Base-by-base conservation (phyloP, 495 filamentous ascomycete species). In the Astrothelium macrocarpum region DNA sequence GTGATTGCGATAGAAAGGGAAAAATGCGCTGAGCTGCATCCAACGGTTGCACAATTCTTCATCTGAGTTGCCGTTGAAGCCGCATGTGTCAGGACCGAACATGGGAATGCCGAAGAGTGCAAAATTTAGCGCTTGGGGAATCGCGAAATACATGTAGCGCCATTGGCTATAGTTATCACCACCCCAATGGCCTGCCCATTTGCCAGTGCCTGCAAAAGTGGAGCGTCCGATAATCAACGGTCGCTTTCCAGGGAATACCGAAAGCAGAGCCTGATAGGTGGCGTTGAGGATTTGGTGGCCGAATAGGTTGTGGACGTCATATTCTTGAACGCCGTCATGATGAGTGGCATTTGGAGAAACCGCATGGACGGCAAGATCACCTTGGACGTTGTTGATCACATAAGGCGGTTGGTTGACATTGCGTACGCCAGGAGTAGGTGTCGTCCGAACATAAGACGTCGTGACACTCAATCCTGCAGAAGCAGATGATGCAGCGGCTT, bases 1-100 rank as follows among this genome's bases (percentile, higher is more conserved):
- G 77, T 95, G 90, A 73, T 93, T 93, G 2, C 89, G 82, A 73
- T 92, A 95, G 77, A 94, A 95, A 4, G 90, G 88, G 77, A 92
- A 91, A 78, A 95, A 94, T 25, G 90, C 90, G 1, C 79, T 81
- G 1, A 95, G 80, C 72, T 90, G 86, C 89, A 92, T 93, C 90
- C 90, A 95, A 9, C 90, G 82, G 61, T 83, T 83, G 71, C 90
- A 95, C 12, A 95, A 82, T 71, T 94, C 89, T 65, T 83, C 80
- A 65, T 87, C 84, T 0, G 80, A 76, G 67, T 94, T 90, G 32
- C 83, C 85, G 46, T 78, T 80, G 78, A 94, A 95, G 12, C 90
- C 90, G 70, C 90, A 94, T 10, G 88, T 87, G 66, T 91, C 89
- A 7, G 85, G 83, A 39, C 64, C 62, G 29, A 67, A 65, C 89